Evolutionary conservation across 2,329 filamentous ascomycete genomes (phyloP).

Genomic region (Rhynchosporium agropyri): DNA sequence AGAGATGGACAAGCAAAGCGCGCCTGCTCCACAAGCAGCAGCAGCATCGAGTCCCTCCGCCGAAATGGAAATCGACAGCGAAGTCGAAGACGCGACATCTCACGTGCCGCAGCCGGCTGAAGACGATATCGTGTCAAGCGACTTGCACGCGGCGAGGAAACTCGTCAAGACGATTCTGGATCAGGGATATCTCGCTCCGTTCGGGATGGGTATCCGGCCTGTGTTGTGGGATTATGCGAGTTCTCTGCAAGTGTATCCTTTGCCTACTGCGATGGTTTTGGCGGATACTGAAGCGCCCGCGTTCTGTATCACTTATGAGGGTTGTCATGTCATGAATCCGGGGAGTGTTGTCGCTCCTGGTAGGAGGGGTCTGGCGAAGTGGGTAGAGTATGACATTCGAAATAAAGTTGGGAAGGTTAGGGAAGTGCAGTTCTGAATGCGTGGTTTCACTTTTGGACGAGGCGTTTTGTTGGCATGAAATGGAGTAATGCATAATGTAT

Average conservation of each 20-base stretch:
- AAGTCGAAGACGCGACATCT: constrained; percentile 31
- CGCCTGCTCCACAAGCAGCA: constrained; percentile 19
- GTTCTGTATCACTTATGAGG: constrained; percentile 90
- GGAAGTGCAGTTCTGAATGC: constrained; percentile 38
- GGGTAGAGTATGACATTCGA: constrained; percentile 81
- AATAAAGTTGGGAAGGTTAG: constrained; percentile 38
- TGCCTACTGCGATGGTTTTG: constrained; percentile 82
- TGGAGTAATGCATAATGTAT: background rate
- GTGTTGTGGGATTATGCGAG: constrained; percentile 87
- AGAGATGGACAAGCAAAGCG: constrained; percentile 36
- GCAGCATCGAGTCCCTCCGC: constrained; percentile 11
- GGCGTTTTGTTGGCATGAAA: background rate
- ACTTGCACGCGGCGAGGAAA: constrained; percentile 64
- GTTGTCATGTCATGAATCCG: constrained; percentile 94
- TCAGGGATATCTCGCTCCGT: constrained; percentile 86
- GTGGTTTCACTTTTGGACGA: background rate
- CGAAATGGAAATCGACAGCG: constrained; percentile 51
- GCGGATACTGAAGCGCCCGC: constrained; percentile 80
- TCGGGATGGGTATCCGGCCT: constrained; percentile 76
- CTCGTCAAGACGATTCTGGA: constrained; percentile 91
- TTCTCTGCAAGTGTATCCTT: constrained; percentile 79
- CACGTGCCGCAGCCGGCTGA: constrained; percentile 21
- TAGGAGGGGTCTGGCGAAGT: constrained; percentile 69
- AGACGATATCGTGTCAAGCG: constrained; percentile 27
- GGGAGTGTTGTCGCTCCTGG: constrained; percentile 73